Conservation (phyloP, 2,329 filamentous ascomycete species). For the Nothophaeocryptopus gaeumannii region DNA sequence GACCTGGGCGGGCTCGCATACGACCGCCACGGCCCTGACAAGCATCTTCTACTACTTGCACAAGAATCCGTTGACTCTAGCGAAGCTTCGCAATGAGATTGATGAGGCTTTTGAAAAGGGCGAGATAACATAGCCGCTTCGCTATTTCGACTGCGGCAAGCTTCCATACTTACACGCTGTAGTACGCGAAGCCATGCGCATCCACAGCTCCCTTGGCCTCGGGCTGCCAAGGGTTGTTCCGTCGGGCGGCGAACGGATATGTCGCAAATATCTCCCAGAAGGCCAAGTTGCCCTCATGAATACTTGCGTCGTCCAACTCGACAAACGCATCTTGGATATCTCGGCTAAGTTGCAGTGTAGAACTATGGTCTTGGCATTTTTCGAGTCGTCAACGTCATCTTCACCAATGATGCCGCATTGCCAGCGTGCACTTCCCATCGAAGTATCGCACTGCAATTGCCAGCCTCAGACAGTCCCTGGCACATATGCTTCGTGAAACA, state of each 20-base stretch:
- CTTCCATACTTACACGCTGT: constrained; percentile 6
- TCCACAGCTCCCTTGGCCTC: constrained; percentile 1
- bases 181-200: constrained; percentile 3
- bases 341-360: too few species aligned
- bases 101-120: background rate
- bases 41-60: constrained; percentile 4
- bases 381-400: too few species aligned
- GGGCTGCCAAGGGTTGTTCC: constrained; percentile 5
- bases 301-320: constrained; percentile 3
- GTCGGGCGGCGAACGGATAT: background rate
- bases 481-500: too few species aligned
- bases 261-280: background rate
- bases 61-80: background rate
- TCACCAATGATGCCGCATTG: too few species aligned
- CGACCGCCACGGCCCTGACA: constrained; percentile 2
- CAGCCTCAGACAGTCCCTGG: too few species aligned
- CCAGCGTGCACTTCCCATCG: too few species aligned
- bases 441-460: too few species aligned
- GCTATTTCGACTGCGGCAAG: background rate
- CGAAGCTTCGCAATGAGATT: background rate
- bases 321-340: background rate
- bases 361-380: too few species aligned
- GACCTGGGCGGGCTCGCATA: constrained; percentile 8
- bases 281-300: constrained; percentile 8
- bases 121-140: background rate